Percentiles rank a stretch among this genome's conserved stretches.
Conservation (phyloP, 768 basidiomycete species). For the Coprinopsis cinerea region DNA sequence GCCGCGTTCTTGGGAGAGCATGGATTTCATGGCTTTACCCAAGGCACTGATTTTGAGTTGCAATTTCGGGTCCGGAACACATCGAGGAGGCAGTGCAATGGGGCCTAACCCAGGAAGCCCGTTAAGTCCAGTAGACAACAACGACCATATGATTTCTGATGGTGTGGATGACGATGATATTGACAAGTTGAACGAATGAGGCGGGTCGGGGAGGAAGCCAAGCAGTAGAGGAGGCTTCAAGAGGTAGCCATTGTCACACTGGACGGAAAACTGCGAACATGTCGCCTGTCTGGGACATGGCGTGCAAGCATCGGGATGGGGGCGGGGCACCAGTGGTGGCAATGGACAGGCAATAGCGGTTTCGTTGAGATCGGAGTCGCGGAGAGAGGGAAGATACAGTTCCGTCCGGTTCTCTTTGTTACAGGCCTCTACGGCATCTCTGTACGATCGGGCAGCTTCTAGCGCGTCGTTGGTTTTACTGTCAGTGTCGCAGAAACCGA, state of each 20-base stretch:
- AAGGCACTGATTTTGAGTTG: constrained; percentile 68
- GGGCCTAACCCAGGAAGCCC: constrained; percentile 76
- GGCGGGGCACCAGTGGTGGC: constrained; percentile 47
- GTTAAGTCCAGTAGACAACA: constrained; percentile 44
- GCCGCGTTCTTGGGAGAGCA: constrained; percentile 60
- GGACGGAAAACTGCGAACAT: constrained; percentile 51
- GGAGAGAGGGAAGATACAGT: constrained; percentile 26
- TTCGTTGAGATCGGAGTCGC: constrained; percentile 23
- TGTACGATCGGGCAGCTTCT: constrained; percentile 38
- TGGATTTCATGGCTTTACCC: constrained; percentile 64
- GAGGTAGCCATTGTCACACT: constrained; percentile 65
- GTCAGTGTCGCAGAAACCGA: constrained; percentile 74
- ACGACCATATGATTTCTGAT: constrained; percentile 38
- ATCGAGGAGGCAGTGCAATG: constrained; percentile 69
- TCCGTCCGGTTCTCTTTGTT: constrained; percentile 48
- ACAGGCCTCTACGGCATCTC: constrained; percentile 49
- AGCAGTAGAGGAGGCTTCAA: constrained; percentile 58
- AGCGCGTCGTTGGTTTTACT: constrained; percentile 53
- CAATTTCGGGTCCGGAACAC: constrained; percentile 71
- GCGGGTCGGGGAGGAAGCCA: constrained; percentile 38
- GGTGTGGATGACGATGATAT: constrained; percentile 36
- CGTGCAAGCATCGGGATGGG: constrained; percentile 59
- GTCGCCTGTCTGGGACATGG: constrained; percentile 66
- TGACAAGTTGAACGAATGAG: constrained; percentile 28
- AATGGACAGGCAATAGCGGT: constrained; percentile 44